These are phyloP conservation scores for Aspergillus panamensis DNA, from an alignment of 495 filamentous ascomycete species.

Conservation along the genomic window DNA sequence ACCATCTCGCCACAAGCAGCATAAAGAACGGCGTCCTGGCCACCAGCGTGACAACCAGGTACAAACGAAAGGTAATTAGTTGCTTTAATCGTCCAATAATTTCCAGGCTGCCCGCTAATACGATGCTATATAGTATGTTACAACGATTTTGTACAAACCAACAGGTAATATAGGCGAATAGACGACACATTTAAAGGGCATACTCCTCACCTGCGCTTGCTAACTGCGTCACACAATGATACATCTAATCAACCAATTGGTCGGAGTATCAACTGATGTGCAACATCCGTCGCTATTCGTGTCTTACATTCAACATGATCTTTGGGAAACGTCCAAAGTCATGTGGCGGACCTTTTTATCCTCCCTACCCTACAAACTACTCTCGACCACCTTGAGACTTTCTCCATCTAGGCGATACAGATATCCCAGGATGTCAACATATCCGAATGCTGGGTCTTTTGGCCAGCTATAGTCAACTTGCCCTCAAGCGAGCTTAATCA, in stretches of 20 bases:
- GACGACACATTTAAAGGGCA: conserved; percentile 8
- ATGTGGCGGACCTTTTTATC: neutral
- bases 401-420: neutral
- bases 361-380: neutral
- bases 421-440: neutral
- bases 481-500: too few species aligned
- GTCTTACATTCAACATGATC: neutral
- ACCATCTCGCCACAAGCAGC: conserved; percentile 96
- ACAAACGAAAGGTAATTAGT: conserved; percentile 81
- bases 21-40: conserved; percentile 95
- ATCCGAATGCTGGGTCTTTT: too few species aligned
- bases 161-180: conserved; percentile 51
- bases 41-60: conserved; percentile 94
- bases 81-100: neutral
- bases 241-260: neutral
- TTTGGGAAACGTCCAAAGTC: neutral
- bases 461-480: too few species aligned
- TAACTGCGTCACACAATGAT: neutral
- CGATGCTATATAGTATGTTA: conserved; percentile 70
- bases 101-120: conserved; percentile 15
- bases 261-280: neutral
- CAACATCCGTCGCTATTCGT: neutral
- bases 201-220: neutral
- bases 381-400: neutral
- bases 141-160: conserved; percentile 96